phyloP scores from a whole-genome alignment of 192 early-diverging fungal genomes.

The Umbelopsis sp. region DNA sequence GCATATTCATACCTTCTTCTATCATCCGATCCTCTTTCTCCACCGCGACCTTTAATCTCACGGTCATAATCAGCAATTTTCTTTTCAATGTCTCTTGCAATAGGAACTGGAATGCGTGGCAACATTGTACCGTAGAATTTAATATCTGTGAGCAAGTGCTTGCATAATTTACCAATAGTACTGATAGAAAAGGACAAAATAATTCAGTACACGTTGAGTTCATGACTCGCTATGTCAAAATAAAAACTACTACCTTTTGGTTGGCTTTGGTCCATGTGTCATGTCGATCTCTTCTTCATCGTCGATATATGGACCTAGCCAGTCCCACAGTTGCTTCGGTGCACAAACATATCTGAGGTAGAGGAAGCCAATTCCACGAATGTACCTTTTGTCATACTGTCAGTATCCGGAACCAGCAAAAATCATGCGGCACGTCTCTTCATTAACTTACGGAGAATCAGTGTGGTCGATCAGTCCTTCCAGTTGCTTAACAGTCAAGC shows the following conservation, averaged over 20 bases:
- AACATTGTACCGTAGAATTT: constrained; percentile 82
- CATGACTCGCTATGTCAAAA: too few species aligned
- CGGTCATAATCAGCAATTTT: constrained; percentile 59
- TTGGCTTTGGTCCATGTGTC: constrained; percentile 56
- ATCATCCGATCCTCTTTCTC: background rate
- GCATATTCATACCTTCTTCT: background rate
- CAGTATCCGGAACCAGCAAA: background rate
- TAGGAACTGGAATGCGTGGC: constrained; percentile 81
- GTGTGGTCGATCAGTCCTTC: constrained; percentile 72
- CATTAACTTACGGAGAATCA: constrained; percentile 73
- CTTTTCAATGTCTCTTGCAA: constrained; percentile 71
- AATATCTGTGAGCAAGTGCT: constrained; percentile 67
- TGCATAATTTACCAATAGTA: constrained; percentile 73
- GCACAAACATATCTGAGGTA: constrained; percentile 84
- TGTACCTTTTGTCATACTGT: constrained; percentile 49
- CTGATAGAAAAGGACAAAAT: constrained; percentile 36
- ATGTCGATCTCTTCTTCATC: constrained; percentile 77
- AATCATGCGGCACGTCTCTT: background rate
- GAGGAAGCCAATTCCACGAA: constrained; percentile 78
- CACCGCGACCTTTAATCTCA: constrained; percentile 17
- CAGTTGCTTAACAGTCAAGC: constrained; percentile 76
- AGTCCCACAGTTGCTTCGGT: constrained; percentile 75
- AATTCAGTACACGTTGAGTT: too few species aligned
- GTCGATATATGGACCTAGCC: constrained; percentile 76
- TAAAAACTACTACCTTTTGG: constrained; percentile 48